Evolutionary conservation across 371 early-diverging fungal species (phyloP), one percentile per base, ranked within the genome.

Genomic region (Apophysomyces trapeziformis): DNA sequence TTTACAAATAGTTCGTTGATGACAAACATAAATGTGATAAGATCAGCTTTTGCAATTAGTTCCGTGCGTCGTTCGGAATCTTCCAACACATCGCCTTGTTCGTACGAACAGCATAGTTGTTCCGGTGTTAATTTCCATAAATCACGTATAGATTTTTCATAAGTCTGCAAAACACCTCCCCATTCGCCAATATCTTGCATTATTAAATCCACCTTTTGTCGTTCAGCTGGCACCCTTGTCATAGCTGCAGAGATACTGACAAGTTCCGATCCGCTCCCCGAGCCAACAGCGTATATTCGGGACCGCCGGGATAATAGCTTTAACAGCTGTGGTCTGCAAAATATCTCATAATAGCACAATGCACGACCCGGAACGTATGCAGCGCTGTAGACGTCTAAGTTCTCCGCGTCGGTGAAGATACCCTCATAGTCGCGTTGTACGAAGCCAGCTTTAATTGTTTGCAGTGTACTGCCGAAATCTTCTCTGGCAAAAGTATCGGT

Each of bases 21-120:
- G 4, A 96, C 89, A 86, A 95, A 96, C 88, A 94, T 87, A 57
- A 92, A 89, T 1, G 96, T 95, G 41, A 94, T 88, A 56, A 95
- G 68, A 70, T 91, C 85, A 0, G 94, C 87, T 35, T 75, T 56
- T 47, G 82, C 82, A 39, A 90, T 85, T 4, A 50, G 54, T 7
- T 50, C 54, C 21, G 4, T 21, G 9, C 54, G 16, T 6, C 80
- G 70, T 35, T 78, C 70, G 6, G 69, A 70, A 6, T 86, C 68
- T 3, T 71, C 68, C 13, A 92, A 71, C 1, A 92, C 61, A 71
- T 83, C 84, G 14, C 72, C 72, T 60, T 80, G 76, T 13, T 73
- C 70, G 65, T 79, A 83, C 0, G 62, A 57, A 45, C 81, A 83
- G 5, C 43, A 36, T 21, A 83, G 36, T 38, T 80, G 79, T 7